These are phyloP conservation scores for Colletotrichum sp. DNA, from an alignment of 2,329 filamentous ascomycete species.

Conservation along the genomic window DNA sequence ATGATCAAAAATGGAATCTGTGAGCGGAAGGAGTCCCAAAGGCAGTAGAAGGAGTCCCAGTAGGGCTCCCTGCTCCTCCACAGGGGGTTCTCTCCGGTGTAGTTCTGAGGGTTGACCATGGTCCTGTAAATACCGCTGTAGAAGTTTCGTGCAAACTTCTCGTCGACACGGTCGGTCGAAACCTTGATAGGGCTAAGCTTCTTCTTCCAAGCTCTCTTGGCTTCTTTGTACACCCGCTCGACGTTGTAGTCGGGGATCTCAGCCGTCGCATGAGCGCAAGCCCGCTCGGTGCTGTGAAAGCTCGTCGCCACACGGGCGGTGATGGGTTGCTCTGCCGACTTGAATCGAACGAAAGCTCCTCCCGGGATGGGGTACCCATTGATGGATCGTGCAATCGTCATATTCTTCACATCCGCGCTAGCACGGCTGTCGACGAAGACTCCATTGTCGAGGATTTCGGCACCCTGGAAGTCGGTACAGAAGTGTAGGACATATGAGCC, in stretches of 20 bases:
- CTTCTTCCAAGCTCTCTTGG: slow-evolving; percentile 62
- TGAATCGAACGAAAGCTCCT: slow-evolving; percentile 69
- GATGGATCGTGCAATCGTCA: slow-evolving; percentile 53
- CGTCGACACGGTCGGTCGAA: slow-evolving; percentile 55
- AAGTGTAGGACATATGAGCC: slow-evolving; percentile 67
- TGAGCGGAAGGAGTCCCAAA: slow-evolving; percentile 75
- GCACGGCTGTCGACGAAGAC: slow-evolving; percentile 65
- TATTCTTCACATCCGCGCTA: slow-evolving; percentile 47
- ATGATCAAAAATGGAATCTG: slow-evolving; percentile 74
- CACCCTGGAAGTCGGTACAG: slow-evolving; percentile 70
- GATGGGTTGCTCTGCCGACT: slow-evolving; percentile 53
- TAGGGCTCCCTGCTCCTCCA: slow-evolving; percentile 73
- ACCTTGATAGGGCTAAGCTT: slow-evolving; percentile 66
- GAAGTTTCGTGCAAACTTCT: slow-evolving; percentile 64
- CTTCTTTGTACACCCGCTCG: slow-evolving; percentile 52
- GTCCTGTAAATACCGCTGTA: slow-evolving; percentile 77
- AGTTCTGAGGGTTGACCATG: slow-evolving; percentile 76
- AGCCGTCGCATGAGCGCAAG: slow-evolving; percentile 69
- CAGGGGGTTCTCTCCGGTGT: slow-evolving; percentile 73
- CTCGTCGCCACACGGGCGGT: slow-evolving; percentile 71
- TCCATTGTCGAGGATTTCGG: slow-evolving; percentile 62
- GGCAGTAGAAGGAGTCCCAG: slow-evolving; percentile 78
- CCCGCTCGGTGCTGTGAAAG: slow-evolving; percentile 69
- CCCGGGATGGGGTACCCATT: slow-evolving; percentile 61
- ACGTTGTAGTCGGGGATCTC: slow-evolving; percentile 76